Conservation (phyloP, 1,139 yeast species). For the Blastobotrys ciferrii region DNA sequence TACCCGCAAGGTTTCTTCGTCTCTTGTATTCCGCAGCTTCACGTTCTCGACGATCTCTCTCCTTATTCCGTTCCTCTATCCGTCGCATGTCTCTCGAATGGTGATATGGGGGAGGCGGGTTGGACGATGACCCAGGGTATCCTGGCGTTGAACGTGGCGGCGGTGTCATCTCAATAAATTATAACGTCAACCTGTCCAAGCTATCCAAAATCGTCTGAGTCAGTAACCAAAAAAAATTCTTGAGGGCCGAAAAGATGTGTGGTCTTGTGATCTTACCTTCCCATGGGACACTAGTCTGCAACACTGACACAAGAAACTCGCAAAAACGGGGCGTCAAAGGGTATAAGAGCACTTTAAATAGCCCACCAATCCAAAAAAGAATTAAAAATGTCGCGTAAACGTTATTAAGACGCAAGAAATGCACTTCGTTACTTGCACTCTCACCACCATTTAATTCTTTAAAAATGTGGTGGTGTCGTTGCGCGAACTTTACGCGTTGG, state of each 20-base stretch:
- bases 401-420: background rate
- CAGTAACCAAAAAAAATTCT: background rate
- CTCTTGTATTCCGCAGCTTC: constrained; percentile 36
- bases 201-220: background rate
- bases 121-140: constrained; percentile 4
- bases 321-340: background rate
- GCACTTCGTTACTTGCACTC: background rate
- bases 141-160: constrained; percentile 5
- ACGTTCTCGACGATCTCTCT: constrained; percentile 33
- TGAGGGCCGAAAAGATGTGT: background rate
- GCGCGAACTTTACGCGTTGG: background rate
- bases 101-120: constrained; percentile 12
- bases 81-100: constrained; percentile 19
- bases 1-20: constrained; percentile 24
- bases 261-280: background rate
- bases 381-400: too few species aligned
- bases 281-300: background rate
- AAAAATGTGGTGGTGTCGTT: background rate
- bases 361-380: too few species aligned
- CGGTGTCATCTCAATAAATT: background rate
- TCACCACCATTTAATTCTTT: background rate
- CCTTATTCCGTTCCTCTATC: constrained; percentile 31
- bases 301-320: background rate
- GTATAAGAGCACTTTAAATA: too few species aligned
- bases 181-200: background rate